Evolutionary conservation across 495 filamentous ascomycete genomes (phyloP), one percentile per base, ranked within the genome.

Genomic region (Trypethelium eluteriae): DNA sequence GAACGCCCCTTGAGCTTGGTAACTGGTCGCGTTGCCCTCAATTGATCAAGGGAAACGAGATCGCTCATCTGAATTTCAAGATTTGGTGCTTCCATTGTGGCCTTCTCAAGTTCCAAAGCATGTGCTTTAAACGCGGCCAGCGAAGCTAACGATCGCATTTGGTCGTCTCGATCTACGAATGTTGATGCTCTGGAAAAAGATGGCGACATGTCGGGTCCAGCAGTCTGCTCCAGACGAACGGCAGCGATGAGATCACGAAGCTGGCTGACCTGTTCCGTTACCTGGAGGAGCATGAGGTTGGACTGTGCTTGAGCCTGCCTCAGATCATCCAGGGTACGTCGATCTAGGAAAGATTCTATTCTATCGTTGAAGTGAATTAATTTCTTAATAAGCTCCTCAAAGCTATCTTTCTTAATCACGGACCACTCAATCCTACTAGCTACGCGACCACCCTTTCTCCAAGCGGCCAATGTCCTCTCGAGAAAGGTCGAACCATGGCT

Each of bases 271-370:
- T 59, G 53, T 59, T 59, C 53, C 14, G 53, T 59, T 36, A 59
- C 53, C 53, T 59, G 53, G 6, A 59, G 53, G 18, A 36, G 53
- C 53, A 59, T 59, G 32, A 59, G 53, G 32, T 59, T 59, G 14
- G 53, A 59, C 14, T 59, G 53, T 59, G 53, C 53, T 36, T 59
- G 53, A 59, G 53, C 53, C 32, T 59, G 53, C 53, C 53, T 59
- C 53, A 59, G 36, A 35, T 59, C 53, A 36, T 59, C 53, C 14
- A 59, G 53, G 7, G 53, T 59, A 36, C 18, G 11, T 53, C 49
- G 49, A 53, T 53, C 12, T 53, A 14, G 49, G 12, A 53, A 36
- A 7, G 53, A 34, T 59, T 59, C 53, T 34, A 59, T 59, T 59
- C 25, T 35, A 59, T 59, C 53, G 18, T 59, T 59, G 32, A 35